Evolutionary conservation across 352 stramenopile genomes (phyloP), one percentile per base, ranked within the genome.

Genomic region (Pythium brachiatum): DNA sequence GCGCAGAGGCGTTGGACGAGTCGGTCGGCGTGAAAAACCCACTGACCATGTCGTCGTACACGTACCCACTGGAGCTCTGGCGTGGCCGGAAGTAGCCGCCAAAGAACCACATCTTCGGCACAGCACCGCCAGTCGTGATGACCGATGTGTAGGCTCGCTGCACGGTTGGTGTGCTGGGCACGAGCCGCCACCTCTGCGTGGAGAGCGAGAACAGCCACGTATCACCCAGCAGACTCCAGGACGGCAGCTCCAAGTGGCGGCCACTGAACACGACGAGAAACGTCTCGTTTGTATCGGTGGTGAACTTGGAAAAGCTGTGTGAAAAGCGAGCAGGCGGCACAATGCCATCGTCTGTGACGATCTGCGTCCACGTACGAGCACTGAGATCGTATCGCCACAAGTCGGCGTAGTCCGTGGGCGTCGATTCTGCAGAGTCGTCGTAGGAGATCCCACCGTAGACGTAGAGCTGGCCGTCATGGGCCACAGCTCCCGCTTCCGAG

Each of bases 401-500:
- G 50, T 91, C 79, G 39, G 79, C 80, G 56, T 74, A 82, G 65
- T 91, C 68, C 5, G 57, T 31, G 5, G 81, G 78, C 1, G 73
- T 20, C 2, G 71, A 57, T 29, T 69, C 60, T n/a, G 58, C 67
- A 26, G 61, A 57, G 20, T 76, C 71, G 27, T 89, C 80, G 57
- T 91, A 91, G 3, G 75, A 66, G 41, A 91, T 91, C 7, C 82
- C 82, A 9, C 82, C 82, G 52, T 86, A 91, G n/a, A 91, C 67
- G 62, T 79, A 76, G 26, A 91, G 66, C 48, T 73, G 64, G 36
- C 83, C 66, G 16, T 81, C 64, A 46, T 85, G 62, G 26, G 84
- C 66, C 2, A 87, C 78, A 0, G 74, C 55, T 0, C 73, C 78
- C 1, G 80, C 73, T 46, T 91, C 82, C 0, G 79, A 89, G 32